Evolutionary conservation across 179 eudicot species (phyloP).

Genomic region (Spergularia azorica): DNA sequence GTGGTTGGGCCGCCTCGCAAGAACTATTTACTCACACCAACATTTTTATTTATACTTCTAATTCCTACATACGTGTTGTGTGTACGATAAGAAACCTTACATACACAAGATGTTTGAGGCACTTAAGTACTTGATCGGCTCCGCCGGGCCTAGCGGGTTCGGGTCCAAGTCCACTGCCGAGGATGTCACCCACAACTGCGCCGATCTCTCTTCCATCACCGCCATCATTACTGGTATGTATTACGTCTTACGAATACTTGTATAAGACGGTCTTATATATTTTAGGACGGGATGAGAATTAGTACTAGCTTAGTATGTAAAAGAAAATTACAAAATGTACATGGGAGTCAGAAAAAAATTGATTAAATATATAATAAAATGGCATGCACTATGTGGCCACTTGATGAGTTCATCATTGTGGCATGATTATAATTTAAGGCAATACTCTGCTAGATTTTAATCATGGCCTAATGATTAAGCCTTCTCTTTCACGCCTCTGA

Average conservation of each 20-base stretch:
- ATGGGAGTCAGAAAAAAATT: neutral
- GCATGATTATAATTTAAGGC: slow-evolving; percentile 18
- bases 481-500: slow-evolving; percentile 23
- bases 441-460: neutral
- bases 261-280: no score
- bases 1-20: slow-evolving; percentile 16
- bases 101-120: slow-evolving; percentile 53
- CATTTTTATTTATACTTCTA: no score
- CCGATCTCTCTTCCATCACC: slow-evolving; percentile 48
- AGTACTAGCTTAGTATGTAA: no score
- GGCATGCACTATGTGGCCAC: slow-evolving; percentile 6
- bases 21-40: no score
- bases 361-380: neutral
- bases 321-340: no score
- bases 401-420: slow-evolving; percentile 9
- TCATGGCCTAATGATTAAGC: slow-evolving; percentile 28
- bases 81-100: no score
- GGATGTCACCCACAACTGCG: slow-evolving; percentile 53
- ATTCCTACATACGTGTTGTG: no score
- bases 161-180: slow-evolving; percentile 90
- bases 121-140: slow-evolving; percentile 62
- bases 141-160: slow-evolving; percentile 77
- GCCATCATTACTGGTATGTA: slow-evolving; percentile 59
- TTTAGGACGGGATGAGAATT: neutral
- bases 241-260: no score